These are phyloP conservation scores for Saccharomyces hybrid DNA, from an alignment of 1,139 yeast genomes.

Conservation along the genomic window DNA sequence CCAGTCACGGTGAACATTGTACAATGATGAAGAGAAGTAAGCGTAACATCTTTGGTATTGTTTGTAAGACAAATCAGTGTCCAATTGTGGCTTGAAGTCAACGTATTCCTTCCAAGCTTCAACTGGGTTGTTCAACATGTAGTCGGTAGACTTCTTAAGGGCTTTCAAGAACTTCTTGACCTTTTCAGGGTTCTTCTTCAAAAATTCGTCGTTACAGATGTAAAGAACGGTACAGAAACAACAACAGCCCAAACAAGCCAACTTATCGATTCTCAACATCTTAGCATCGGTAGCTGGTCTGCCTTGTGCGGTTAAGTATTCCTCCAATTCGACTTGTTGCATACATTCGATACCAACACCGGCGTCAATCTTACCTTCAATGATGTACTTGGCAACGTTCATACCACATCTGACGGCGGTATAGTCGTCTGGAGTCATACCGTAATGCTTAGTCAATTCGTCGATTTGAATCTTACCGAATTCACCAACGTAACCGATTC, in stretches of 20 bases:
- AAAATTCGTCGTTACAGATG: constrained; percentile 47
- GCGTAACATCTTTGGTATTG: constrained; percentile 50
- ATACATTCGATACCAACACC: constrained; percentile 55
- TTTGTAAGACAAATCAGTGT: constrained; percentile 37
- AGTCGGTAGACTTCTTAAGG: constrained; percentile 45
- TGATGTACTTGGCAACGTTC: constrained; percentile 51
- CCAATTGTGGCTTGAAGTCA: constrained; percentile 45
- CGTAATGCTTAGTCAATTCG: constrained; percentile 48
- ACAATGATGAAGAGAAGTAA: constrained; percentile 36
- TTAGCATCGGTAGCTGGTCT: constrained; percentile 43
- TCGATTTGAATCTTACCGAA: constrained; percentile 54
- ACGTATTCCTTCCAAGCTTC: constrained; percentile 43
- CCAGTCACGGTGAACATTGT: too few relatives aligned
- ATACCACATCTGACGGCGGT: constrained; percentile 56
- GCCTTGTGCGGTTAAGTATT: constrained; percentile 41
- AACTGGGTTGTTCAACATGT: constrained; percentile 38
- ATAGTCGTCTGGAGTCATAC: constrained; percentile 49
- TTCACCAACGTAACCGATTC: constrained; percentile 52
- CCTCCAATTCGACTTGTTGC: constrained; percentile 53
- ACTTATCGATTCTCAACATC: constrained; percentile 50
- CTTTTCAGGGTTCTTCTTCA: constrained; percentile 44
- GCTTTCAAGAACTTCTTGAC: constrained; percentile 42
- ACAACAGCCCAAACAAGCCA: constrained; percentile 54
- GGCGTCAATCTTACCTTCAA: constrained; percentile 50
- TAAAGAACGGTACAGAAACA: constrained; percentile 53